These are phyloP conservation scores for Azolla pinnata DNA, from an alignment of 75 land plant species.

Conservation along the genomic window DNA sequence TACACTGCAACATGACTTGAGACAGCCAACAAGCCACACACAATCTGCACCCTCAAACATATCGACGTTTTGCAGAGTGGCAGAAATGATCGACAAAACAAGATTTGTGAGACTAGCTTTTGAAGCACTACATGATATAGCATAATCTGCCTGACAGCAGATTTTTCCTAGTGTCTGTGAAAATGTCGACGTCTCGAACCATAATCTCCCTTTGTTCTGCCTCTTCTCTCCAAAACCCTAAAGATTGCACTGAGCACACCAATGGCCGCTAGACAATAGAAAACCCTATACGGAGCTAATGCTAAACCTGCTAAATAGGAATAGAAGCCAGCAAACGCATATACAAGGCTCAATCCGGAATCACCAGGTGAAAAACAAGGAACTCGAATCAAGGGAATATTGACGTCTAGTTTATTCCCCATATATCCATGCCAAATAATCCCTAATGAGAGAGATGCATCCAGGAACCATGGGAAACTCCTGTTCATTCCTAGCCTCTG, in stretches of 20 bases:
- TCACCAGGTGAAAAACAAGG: constrained; percentile 23
- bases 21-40: no score
- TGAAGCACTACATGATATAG: no score
- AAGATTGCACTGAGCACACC: constrained; percentile 41
- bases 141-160: no score
- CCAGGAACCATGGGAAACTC: constrained; percentile 61
- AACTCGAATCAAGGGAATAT: constrained; percentile 23
- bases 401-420: constrained; percentile 36
- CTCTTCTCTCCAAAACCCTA: constrained; percentile 36
- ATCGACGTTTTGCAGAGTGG: no score
- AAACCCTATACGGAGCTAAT: constrained; percentile 62
- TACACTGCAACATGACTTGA: no score
- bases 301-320: constrained; percentile 50
- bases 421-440: constrained; percentile 68
- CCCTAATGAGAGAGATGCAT: constrained; percentile 65
- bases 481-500: constrained; percentile 72
- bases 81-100: no score
- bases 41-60: no score
- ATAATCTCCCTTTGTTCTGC: constrained; percentile 38
- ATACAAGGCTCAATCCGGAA: constrained; percentile 44
- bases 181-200: constrained; percentile 45
- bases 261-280: constrained; percentile 59
- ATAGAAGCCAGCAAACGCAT: constrained; percentile 60
- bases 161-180: constrained; percentile 52
- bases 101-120: no score